Conservation (phyloP, 2,329 filamentous ascomycete species). For the Aspergillus niger region DNA sequence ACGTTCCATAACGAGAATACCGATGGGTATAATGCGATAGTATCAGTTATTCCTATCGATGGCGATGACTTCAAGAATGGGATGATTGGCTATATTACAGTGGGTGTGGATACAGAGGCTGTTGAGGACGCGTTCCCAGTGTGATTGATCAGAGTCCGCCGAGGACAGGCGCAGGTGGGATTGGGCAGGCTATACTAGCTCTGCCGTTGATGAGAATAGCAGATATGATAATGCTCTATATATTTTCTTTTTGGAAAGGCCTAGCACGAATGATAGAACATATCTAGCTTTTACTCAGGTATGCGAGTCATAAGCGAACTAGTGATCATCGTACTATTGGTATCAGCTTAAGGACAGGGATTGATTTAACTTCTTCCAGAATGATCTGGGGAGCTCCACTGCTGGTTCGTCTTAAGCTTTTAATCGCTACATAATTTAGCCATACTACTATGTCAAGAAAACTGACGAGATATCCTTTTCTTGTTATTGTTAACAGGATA, state of each 20-base stretch:
- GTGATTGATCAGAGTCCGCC: not conserved
- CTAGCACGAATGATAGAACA: not conserved
- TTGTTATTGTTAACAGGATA: too few species aligned
- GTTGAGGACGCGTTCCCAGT: not conserved
- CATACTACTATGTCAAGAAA: too few species aligned
- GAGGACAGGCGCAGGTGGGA: not conserved
- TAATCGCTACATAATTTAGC: too few species aligned
- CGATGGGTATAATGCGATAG: not conserved
- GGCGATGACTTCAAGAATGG: not conserved
- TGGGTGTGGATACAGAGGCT: not conserved
- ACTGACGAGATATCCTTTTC: too few species aligned
- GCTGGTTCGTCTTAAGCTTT: not conserved
- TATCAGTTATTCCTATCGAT: not conserved
- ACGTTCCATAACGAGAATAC: not conserved
- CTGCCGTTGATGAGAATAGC: not conserved
- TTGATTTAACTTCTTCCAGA: not conserved
- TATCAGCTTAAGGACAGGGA: not conserved
- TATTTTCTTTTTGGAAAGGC: not conserved
- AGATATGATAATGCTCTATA: not conserved
- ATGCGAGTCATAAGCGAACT: too few species aligned
- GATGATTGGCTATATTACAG: not conserved
- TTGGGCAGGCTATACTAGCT: not conserved
- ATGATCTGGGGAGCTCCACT: not conserved
- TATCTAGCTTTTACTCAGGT: too few species aligned
- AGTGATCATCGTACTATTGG: not conserved